Evolutionary conservation across 2,329 filamentous ascomycete species (phyloP).

Genomic region (Onygenales sp.): DNA sequence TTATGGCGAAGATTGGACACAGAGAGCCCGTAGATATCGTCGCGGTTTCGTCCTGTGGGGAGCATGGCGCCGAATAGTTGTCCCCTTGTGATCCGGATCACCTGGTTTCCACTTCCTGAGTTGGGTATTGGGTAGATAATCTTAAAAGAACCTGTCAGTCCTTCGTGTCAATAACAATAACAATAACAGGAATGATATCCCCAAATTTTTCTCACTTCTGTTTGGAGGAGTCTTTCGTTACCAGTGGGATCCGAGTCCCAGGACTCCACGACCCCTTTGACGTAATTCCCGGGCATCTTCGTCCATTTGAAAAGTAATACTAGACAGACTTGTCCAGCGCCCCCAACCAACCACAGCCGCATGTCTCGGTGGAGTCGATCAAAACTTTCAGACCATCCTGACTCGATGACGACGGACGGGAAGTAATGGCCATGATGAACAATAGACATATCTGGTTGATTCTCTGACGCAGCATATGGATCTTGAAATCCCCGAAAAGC

Average conservation of each 20-base stretch:
- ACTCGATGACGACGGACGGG: conserved; percentile 7
- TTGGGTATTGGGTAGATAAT: conserved; percentile 1
- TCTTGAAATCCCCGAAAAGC: conserved; percentile 1
- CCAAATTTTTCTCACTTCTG: conserved; percentile 3
- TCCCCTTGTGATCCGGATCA: background rate
- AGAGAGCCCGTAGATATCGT: background rate
- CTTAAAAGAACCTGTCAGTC: conserved; percentile 2
- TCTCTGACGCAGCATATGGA: conserved; percentile 3
- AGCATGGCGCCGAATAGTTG: conserved; percentile 4
- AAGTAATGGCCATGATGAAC: background rate
- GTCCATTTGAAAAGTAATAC: conserved; percentile 7
- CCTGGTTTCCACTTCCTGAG: background rate
- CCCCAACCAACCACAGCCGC: conserved; percentile 7
- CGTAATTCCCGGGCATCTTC: background rate
- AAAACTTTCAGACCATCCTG: conserved; percentile 6
- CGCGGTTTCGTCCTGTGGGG: background rate
- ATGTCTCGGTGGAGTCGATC: conserved; percentile 6
- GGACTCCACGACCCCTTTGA: background rate
- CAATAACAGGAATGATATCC: background rate
- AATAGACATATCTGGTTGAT: conserved; percentile 6
- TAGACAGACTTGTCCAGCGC: conserved; percentile 2
- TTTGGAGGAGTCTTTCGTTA: conserved; percentile 2
- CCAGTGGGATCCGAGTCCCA: conserved; percentile 5
- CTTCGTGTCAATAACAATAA: background rate
- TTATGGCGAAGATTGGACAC: background rate